These are phyloP conservation scores for Trichoderma sp. DNA, from an alignment of 2,329 filamentous ascomycete species.

Conservation along the genomic window DNA sequence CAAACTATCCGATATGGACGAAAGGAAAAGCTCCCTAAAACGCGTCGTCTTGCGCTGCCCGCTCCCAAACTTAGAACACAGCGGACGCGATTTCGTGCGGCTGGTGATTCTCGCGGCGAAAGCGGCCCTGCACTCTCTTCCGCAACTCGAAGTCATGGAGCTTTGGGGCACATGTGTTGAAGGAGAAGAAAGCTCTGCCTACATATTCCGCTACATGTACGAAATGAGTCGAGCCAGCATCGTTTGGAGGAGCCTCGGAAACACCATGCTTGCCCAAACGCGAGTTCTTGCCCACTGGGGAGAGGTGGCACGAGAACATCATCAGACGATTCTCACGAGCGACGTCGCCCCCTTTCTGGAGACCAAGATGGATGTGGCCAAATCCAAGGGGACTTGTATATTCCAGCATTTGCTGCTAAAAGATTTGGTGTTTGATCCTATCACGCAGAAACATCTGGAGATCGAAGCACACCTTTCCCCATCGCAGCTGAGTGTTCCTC, in stretches of 20 bases:
- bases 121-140: conserved; percentile 5
- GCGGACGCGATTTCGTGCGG: background rate
- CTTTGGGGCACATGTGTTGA: conserved; percentile 4
- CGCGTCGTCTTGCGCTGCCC: background rate
- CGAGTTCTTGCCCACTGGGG: background rate
- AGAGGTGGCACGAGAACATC: background rate
- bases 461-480: background rate
- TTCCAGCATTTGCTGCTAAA: background rate
- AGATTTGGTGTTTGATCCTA: conserved; percentile 9
- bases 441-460: conserved; percentile 4
- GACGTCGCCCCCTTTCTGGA: background rate
- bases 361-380: background rate
- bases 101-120: conserved; percentile 2
- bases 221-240: background rate
- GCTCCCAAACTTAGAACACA: background rate
- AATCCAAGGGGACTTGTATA: background rate
- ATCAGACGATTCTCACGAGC: background rate
- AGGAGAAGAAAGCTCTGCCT: background rate
- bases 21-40: conserved; percentile 1
- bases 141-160: conserved; percentile 3
- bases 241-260: background rate
- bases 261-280: background rate
- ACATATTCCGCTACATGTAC: conserved; percentile 10
- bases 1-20: background rate
- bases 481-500: background rate